Evolutionary conservation across 208 protist genomes (phyloP).

Genomic region (Trypanosoma rangeli): DNA sequence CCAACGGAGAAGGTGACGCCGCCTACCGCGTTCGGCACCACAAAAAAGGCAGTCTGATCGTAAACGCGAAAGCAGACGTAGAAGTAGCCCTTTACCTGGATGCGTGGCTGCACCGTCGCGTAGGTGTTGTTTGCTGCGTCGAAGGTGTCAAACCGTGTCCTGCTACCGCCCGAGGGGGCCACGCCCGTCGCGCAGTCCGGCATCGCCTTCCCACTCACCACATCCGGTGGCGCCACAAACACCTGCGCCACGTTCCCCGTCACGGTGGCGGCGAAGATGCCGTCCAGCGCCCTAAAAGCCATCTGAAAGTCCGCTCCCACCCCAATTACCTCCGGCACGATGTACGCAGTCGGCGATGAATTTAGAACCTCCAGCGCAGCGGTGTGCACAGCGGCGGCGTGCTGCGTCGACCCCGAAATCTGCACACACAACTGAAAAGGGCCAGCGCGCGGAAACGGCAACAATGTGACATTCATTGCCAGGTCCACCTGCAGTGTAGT

Average conservation of each 20-base stretch:
- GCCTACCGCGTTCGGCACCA: constrained; percentile 66
- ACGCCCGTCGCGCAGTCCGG: constrained; percentile 47
- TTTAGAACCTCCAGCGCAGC: constrained; percentile 41
- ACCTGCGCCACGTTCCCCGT: constrained; percentile 44
- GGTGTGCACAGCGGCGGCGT: constrained; percentile 72
- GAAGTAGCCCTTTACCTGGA: constrained; percentile 65
- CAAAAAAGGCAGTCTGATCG: constrained; percentile 47
- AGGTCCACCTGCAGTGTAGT: constrained; percentile 62
- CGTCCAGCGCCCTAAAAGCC: constrained; percentile 53
- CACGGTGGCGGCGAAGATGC: constrained; percentile 57
- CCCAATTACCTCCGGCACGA: constrained; percentile 51
- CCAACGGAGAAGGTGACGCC: constrained; percentile 83
- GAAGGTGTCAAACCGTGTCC: constrained; percentile 65
- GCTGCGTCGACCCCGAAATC: constrained; percentile 18
- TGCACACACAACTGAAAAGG: constrained; percentile 81
- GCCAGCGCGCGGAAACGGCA: constrained; percentile 54
- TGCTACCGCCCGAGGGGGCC: constrained; percentile 42
- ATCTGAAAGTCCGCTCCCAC: constrained; percentile 60
- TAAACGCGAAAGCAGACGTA: constrained; percentile 85
- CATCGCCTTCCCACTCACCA: constrained; percentile 2
- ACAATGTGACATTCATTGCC: constrained; percentile 18
- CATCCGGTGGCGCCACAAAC: constrained; percentile 32
- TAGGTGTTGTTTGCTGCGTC: constrained; percentile 36
- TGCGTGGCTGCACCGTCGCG: constrained; percentile 55
- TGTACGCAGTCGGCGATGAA: constrained; percentile 76